Base-by-base conservation (phyloP, 164 flowering plant species). In the Magnolia changhungtana region DNA sequence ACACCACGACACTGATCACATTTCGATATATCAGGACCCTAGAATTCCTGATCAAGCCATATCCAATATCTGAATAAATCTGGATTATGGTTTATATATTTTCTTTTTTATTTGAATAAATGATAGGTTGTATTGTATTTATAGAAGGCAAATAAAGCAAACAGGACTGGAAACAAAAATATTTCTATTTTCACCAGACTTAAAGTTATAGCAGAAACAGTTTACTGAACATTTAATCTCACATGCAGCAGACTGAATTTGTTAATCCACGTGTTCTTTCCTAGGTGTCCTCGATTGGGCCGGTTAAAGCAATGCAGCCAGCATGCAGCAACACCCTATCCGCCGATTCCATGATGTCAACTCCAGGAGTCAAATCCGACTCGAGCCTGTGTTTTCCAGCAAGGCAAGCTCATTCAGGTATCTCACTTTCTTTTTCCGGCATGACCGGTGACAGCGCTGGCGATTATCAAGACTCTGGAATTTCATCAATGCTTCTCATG, bases 301-400 rank as follows among this genome's bases (percentile, higher is more conserved):
- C 78, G 55, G 71, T 68, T 18, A 91, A 81, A 78, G 80, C 76
- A n/a, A 29, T 80, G 77, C 91, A 90, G 83, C 91, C 95, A 69
- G 88, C 92, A 29, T 86, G 89, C 86, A 92, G 96, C 87, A 90
- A 88, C 85, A 90, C 86, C 63, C 87, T 88, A 61, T 96, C 99
- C 79, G 97, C 85, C 73, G 98, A 93, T 83, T 92, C 97, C 10
- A 71, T 85, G 31, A 88, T 86, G 85, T 65, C 79, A 71, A 71
- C 51, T 63, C 63, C 63, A 50, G 91, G 95, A 75, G 74, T 86
- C 52, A 91, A 89, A 85, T 92, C 92, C 20, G 98, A 96, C 31
- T 90, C 94, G 27, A 80, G 80, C 72, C 67, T 87, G 55, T 85
- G 87, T 75, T 86, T 83, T 59, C 70, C 86, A 11, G 52, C 89